Evolutionary conservation across 768 basidiomycete genomes (phyloP), one percentile per base, ranked within the genome.

Genomic region (Leccinum boreale): DNA sequence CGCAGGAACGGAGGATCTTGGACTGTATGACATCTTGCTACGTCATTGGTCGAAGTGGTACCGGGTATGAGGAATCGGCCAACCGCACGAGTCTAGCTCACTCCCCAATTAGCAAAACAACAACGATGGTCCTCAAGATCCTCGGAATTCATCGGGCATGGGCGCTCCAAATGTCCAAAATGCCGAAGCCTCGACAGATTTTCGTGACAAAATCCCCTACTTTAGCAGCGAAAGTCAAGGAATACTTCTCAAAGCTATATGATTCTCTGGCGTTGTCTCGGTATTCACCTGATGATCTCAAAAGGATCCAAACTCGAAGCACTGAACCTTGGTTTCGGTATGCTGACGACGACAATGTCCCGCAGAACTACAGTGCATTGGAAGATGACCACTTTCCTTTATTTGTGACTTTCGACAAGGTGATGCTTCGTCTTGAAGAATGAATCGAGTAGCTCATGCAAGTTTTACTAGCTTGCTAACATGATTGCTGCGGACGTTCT

Each of bases 71-170:
- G 76, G 55, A 9, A 29, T 23, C 1, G 3, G 4, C 5, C 28
- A 8, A 9, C n/a, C 2, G 33, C 0, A 3, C 19, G 24, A 49
- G 42, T 12, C 31, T 3, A 15, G 7, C 56, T 58, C 44, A 63
- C 19, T 11, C 21, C 19, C 7, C 0, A 5, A 19, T 28, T 46
- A 88, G 87, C 1, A 89, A 89, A 77, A 89, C 87, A 0, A 90
- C 89, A 0, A 85, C 87, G 0, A 88, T 90, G 79, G 72, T 90
- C 1, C 86, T 85, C 74, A 89, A 87, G 68, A 89, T 90, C 80
- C 76, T 89, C 1, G 79, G 81, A 4, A 81, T 88, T 5, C 85
- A 90, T 60, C 73, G 79, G 17, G 76, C 81, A 3, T 85, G 79
- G 71, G 70, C 79, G 36, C 58, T 75, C 28, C 69, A 73, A 26